Evolutionary conservation across 2,329 filamentous ascomycete species (phyloP).

Genomic region (Botrytis paeoniae): DNA sequence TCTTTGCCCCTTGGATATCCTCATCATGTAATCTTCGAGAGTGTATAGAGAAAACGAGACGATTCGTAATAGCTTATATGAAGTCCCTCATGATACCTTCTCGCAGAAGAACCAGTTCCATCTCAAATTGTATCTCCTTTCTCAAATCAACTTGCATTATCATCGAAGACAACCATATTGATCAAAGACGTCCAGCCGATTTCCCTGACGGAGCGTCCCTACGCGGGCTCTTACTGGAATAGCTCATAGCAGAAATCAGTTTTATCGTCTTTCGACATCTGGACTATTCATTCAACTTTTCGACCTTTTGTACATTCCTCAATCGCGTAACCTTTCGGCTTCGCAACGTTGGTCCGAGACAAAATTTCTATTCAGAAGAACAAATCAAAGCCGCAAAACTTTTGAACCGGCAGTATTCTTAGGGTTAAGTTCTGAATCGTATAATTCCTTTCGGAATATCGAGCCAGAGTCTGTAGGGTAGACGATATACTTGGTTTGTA

Average conservation of each 20-base stretch:
- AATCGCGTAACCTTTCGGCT: conserved; percentile 48
- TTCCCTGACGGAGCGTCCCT: conserved; percentile 75
- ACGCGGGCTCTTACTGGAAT: conserved; percentile 68
- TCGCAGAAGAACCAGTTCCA: conserved; percentile 41
- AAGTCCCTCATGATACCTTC: conserved; percentile 53
- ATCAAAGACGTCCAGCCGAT: conserved; percentile 63
- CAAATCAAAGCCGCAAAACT: conserved; percentile 71
- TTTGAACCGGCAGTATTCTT: conserved; percentile 67
- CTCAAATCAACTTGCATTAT: conserved; percentile 41
- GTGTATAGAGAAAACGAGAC: conserved; percentile 31
- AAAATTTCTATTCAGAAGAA: conserved; percentile 60
- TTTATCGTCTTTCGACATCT: conserved; percentile 49
- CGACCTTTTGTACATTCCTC: conserved; percentile 47
- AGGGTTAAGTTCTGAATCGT: conserved; percentile 95
- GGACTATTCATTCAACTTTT: conserved; percentile 53
- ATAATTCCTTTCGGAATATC: conserved; percentile 68
- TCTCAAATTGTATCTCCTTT: conserved; percentile 44
- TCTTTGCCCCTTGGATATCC: conserved; percentile 24
- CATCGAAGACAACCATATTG: conserved; percentile 53
- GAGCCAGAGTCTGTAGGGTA: conserved; percentile 76
- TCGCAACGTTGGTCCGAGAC: conserved; percentile 33
- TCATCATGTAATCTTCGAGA: conserved; percentile 29
- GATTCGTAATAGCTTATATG: conserved; percentile 31
- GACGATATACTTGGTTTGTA: conserved; percentile 63
- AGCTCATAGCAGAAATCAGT: conserved; percentile 69